Base-by-base conservation (phyloP, 148 eudicot species). In the Heliosperma pusillum region DNA sequence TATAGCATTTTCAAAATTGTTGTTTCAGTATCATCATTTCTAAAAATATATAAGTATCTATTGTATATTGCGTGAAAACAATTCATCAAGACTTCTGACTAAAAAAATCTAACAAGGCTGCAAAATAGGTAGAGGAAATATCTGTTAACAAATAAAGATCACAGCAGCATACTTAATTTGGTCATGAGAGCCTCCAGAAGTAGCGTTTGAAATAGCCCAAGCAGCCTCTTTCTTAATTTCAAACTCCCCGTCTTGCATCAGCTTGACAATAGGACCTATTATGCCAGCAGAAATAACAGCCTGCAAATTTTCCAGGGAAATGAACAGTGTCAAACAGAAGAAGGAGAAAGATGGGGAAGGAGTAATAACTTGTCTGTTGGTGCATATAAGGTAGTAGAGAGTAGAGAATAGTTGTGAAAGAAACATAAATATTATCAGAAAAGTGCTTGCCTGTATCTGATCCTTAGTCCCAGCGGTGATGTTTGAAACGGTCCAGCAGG, bases 181-280 rank as follows among this genome's bases (percentile, higher is more conserved):
- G 24, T 92, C 97, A 76, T 83, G 81, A 68, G 96, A 83, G 44
- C 96, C 97, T 65, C 96, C 93, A 73, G 93, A 90, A 74, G 97
- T 92, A 75, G 97, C 95, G 83, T 90, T 92, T 36, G 97, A 88
- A 76, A 90, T 85, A 56, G 93, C 95, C 97, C 97, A 92, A 36
- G 97, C 95, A 80, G 97, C 97, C 80, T 90, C 95, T 73, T 92
- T 90, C 86, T 92, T 92, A 65, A 92, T 90, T 73, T 92, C 97
- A 83, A 92, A 92, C 85, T 90, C 96, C 5, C 89, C 97, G 84
- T 78, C 86, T 78, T 88, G 89, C 71, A 92, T 95, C 72, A 92
- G 89, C 56, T 76, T 81, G 79, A 88, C 87, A 73, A 92, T 89
- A 58, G 96, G 96, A 20, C 66, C 84, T 52, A 89, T 84, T 21